Evolutionary conservation across 768 basidiomycete genomes (phyloP), one percentile per base, ranked within the genome.

Genomic region (Lactarius vividus): DNA sequence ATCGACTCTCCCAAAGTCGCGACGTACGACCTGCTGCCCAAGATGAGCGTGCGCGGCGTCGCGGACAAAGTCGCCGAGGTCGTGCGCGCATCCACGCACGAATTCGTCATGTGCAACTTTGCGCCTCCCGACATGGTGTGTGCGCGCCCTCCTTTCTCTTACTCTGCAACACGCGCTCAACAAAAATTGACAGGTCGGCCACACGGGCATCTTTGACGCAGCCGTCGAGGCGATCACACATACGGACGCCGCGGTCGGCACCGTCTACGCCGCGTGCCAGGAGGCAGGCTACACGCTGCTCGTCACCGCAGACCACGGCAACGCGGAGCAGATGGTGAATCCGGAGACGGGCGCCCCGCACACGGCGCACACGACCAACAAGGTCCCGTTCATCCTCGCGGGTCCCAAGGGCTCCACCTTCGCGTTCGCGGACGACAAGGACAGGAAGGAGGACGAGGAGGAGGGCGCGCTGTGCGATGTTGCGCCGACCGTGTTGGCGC

Each of bases 81-180:
- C 9, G 83, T 98, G 69, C 83, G 82, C 72, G 79, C 80, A 71
- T 77, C 81, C 62, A 81, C 87, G 55, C 83, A 92, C 72, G 91
- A 96, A 53, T 97, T 97, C 73, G 85, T 97, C 65, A 97, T 97
- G 94, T 96, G 94, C 81, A 97, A 96, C 79, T 97, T 96, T 76
- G 95, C 95, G 4, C 95, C 95, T 40, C 95, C 95, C 4, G 95
- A 98, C 73, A 96, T 97, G 95, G 95, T 89, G 31, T 6, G 31
- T 31, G 31, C 31, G 31, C 31, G 3, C 31, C 31, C 6, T 31
- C n/a, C n/a, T n/a, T n/a, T n/a, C n/a, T n/a, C n/a, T n/a, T n/a
- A n/a, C n/a, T n/a, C n/a, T n/a, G n/a, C n/a, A n/a, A n/a, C n/a
- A n/a, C n/a, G n/a, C n/a, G n/a, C n/a, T n/a, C n/a, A n/a, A n/a